phyloP scores from a whole-genome alignment of 2,329 filamentous ascomycete species.

The Fusarium chaquense region DNA sequence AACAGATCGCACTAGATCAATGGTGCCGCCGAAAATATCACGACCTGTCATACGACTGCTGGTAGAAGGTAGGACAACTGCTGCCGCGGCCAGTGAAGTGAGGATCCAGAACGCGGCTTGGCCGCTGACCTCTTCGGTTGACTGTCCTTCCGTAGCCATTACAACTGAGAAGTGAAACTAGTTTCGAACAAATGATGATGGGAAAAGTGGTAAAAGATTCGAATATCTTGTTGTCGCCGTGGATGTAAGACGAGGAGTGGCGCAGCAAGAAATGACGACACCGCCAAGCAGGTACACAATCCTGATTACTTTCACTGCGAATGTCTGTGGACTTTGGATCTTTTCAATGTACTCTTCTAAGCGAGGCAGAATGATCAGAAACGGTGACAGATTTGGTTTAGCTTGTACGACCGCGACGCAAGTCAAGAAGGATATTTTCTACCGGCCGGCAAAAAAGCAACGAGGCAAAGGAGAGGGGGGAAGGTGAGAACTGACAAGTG shows the following conservation, averaged over 20 bases:
- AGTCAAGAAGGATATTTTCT: slow-evolving; percentile 31
- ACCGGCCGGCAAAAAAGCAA: not conserved
- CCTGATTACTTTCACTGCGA: not conserved
- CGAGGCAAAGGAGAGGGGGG: not conserved
- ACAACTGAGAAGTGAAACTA: not conserved
- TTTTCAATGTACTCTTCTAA: not conserved
- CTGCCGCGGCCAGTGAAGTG: slow-evolving; percentile 5
- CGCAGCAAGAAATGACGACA: not conserved
- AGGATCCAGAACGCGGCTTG: slow-evolving; percentile 23
- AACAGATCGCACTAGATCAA: slow-evolving; percentile 8
- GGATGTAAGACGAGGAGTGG: not conserved
- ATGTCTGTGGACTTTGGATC: no score
- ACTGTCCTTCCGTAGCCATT: not conserved
- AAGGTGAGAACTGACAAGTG: not conserved
- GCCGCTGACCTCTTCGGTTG: slow-evolving; percentile 8
- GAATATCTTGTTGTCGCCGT: not conserved
- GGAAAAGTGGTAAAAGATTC: not conserved
- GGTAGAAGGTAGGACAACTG: not conserved
- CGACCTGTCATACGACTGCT: not conserved
- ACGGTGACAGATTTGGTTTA: slow-evolving; percentile 65
- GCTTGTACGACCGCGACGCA: slow-evolving; percentile 45
- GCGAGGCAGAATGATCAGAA: slow-evolving; percentile 23
- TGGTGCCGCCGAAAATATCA: not conserved
- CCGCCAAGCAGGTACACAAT: no score
- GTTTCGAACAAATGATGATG: no score